These are phyloP conservation scores for Puccinia hordei DNA, from an alignment of 1,284 basidiomycete species.

Conservation along the genomic window DNA sequence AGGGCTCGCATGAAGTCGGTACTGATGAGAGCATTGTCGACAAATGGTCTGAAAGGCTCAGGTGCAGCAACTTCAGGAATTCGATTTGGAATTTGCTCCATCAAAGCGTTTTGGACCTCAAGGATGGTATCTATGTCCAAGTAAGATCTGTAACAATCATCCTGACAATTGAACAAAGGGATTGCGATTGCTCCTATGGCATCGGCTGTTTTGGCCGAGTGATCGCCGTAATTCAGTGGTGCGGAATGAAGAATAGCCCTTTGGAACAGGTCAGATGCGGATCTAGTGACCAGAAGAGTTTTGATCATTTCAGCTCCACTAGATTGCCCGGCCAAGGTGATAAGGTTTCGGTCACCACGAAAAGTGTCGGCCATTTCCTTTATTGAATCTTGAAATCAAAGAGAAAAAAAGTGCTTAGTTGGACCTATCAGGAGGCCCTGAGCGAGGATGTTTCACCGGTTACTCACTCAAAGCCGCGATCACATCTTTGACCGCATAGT, in stretches of 20 bases:
- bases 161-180: constrained; percentile 63
- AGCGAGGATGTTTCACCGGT: constrained; percentile 51
- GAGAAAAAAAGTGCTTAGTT: not conserved
- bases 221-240: constrained; percentile 79
- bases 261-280: constrained; percentile 56
- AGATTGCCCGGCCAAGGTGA: constrained; percentile 85
- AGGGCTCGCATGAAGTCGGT: constrained; percentile 49
- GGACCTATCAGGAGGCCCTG: not conserved
- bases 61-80: constrained; percentile 65
- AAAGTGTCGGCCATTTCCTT: constrained; percentile 65
- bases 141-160: constrained; percentile 64
- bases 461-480: constrained; percentile 66
- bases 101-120: constrained; percentile 63
- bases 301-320: constrained; percentile 79
- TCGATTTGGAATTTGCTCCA: constrained; percentile 61
- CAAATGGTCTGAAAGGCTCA: constrained; percentile 59
- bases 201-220: constrained; percentile 65
- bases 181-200: constrained; percentile 67
- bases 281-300: constrained; percentile 58
- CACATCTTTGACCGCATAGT: constrained; percentile 72
- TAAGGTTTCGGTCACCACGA: constrained; percentile 68
- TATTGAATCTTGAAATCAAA: constrained; percentile 64
- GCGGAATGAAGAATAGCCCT: constrained; percentile 78
- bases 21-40: constrained; percentile 12
- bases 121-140: constrained; percentile 66